Evolutionary conservation across 2,329 filamentous ascomycete species (phyloP).

Genomic region (Paraphoma sp.): DNA sequence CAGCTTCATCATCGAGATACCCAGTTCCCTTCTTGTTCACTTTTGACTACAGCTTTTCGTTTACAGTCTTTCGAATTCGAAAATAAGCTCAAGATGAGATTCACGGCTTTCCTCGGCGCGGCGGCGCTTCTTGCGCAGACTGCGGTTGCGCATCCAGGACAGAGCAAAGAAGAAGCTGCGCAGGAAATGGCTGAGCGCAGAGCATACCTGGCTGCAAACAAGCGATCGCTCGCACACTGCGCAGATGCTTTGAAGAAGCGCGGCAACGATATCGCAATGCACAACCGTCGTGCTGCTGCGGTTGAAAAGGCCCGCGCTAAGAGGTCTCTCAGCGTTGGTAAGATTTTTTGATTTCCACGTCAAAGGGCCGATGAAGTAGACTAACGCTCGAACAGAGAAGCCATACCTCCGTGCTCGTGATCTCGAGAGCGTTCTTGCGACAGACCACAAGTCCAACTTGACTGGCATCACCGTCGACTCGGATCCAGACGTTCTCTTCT

Average conservation of each 20-base stretch:
- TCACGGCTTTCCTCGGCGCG: slow-evolving; percentile 32
- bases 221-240: slow-evolving; percentile 52
- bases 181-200: slow-evolving; percentile 45
- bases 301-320: slow-evolving; percentile 50
- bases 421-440: slow-evolving; percentile 33
- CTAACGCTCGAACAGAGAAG: slow-evolving; percentile 19
- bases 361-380: slow-evolving; percentile 8
- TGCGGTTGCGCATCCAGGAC: slow-evolving; percentile 48
- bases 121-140: slow-evolving; percentile 35
- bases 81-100: slow-evolving; percentile 23
- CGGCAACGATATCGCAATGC: slow-evolving; percentile 50
- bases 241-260: slow-evolving; percentile 48
- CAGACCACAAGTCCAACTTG: slow-evolving; percentile 38
- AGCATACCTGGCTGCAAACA: slow-evolving; percentile 43
- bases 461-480: slow-evolving; percentile 36
- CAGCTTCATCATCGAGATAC: neutral
- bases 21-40: neutral
- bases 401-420: slow-evolving; percentile 37
- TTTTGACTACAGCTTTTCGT: neutral
- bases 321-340: slow-evolving; percentile 37
- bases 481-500: slow-evolving; percentile 36
- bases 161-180: slow-evolving; percentile 39
- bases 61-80: neutral
- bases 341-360: neutral
- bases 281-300: slow-evolving; percentile 50